These are phyloP conservation scores for Fusarium devonianum DNA, from an alignment of 2,329 filamentous ascomycete genomes.

Conservation along the genomic window DNA sequence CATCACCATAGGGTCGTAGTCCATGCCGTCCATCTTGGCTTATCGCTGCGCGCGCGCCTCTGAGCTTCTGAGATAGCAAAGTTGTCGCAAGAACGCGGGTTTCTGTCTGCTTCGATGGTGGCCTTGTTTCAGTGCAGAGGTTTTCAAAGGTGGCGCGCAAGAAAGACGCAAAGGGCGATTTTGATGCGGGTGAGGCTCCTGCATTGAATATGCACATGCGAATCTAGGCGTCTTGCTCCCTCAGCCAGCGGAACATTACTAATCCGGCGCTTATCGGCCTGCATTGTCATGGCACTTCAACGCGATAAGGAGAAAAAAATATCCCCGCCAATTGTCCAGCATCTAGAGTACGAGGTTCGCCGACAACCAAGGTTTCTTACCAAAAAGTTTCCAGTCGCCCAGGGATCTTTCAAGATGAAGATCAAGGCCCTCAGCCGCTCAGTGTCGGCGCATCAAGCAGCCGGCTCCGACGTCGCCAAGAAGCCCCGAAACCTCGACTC, in stretches of 20 bases:
- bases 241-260: conserved; percentile 41
- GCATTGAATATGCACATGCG: conserved; percentile 33
- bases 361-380: not conserved
- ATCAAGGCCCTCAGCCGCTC: conserved; percentile 73
- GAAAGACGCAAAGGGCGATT: conserved; percentile 21
- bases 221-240: conserved; percentile 26
- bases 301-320: conserved; percentile 45
- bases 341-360: conserved; percentile 18
- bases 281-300: conserved; percentile 6
- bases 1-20: conserved; percentile 68
- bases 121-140: not conserved
- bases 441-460: conserved; percentile 68
- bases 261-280: conserved; percentile 44
- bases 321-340: conserved; percentile 37
- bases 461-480: conserved; percentile 70
- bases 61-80: conserved; percentile 14
- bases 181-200: conserved; percentile 30
- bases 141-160: conserved; percentile 5
- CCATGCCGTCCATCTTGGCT: conserved; percentile 56
- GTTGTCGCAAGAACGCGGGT: conserved; percentile 2
- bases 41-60: conserved; percentile 20
- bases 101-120: not conserved
- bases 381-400: not conserved
- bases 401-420: conserved; percentile 55
- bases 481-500: conserved; percentile 79